A percentile compares a stretch with the other conserved stretches of the same genome.
phyloP scores from a whole-genome alignment of 345 rosid genomes.

The Melaleuca quinquenervia region DNA sequence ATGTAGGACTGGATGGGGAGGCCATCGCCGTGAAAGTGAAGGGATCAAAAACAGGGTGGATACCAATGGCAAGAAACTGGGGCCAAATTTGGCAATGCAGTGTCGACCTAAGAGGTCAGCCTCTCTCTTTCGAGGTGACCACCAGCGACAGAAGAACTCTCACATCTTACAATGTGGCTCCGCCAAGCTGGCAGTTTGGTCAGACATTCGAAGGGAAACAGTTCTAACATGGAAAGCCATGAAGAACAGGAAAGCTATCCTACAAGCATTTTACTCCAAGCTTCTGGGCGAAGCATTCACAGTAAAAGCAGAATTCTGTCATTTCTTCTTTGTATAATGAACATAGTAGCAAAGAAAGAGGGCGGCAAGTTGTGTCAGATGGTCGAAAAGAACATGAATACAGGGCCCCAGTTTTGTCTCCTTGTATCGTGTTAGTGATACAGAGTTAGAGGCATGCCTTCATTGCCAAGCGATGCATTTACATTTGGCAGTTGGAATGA shows the following conservation, averaged over 20 bases:
- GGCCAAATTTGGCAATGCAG: slow-evolving; percentile 82
- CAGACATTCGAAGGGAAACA: slow-evolving; percentile 83
- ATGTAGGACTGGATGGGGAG: slow-evolving; percentile 79
- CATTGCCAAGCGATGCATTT: neutral
- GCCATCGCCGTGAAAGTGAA: slow-evolving; percentile 76
- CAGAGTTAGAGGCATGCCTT: neutral
- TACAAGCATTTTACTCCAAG: neutral
- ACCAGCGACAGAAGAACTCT: slow-evolving; percentile 46
- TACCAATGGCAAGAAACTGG: slow-evolving; percentile 94
- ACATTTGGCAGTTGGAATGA: neutral
- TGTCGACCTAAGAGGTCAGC: slow-evolving; percentile 66
- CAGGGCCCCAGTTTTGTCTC: neutral
- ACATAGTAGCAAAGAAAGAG: neutral
- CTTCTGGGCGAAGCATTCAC: neutral
- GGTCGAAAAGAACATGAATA: too few relatives aligned
- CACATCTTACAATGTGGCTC: slow-evolving; percentile 76
- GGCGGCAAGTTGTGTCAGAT: neutral
- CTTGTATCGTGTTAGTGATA: neutral
- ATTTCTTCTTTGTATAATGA: neutral
- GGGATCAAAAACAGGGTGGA: slow-evolving; percentile 89
- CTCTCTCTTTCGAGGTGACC: slow-evolving; percentile 80
- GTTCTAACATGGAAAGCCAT: slow-evolving; percentile 13
- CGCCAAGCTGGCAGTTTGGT: slow-evolving; percentile 70
- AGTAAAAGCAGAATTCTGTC: neutral
- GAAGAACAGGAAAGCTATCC: neutral